Conservation (phyloP, 768 basidiomycete genomes). For the Tulasnella sp. region DNA sequence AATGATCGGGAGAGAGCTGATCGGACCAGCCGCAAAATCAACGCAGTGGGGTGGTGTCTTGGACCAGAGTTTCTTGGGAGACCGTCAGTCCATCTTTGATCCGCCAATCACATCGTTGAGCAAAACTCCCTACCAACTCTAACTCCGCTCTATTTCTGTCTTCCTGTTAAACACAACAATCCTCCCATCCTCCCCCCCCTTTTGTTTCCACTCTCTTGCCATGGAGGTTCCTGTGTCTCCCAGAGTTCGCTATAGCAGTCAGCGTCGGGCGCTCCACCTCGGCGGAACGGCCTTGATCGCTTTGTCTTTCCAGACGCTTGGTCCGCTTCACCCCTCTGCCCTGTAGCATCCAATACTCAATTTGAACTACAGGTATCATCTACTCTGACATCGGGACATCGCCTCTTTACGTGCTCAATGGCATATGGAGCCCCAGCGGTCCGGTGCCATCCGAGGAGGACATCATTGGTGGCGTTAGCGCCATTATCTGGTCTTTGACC, state of each 20-base stretch:
- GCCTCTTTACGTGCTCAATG: slow-evolving; percentile 43
- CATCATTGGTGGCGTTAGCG: slow-evolving; percentile 48
- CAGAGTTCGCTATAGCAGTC: not conserved
- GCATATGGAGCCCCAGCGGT: slow-evolving; percentile 43
- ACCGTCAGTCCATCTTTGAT: no score
- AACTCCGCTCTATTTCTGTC: not conserved
- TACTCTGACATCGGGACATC: slow-evolving; percentile 32
- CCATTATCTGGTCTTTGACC: slow-evolving; percentile 53
- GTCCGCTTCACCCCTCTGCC: not conserved
- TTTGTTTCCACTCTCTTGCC: not conserved
- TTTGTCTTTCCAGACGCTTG: slow-evolving; percentile 11
- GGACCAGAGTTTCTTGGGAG: no score
- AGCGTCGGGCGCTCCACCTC: not conserved
- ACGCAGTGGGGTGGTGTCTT: no score
- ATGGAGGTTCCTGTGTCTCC: not conserved
- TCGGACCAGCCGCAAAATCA: no score
- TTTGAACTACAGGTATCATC: slow-evolving; percentile 28
- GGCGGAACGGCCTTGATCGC: slow-evolving; percentile 6
- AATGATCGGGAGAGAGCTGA: no score
- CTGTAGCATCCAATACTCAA: not conserved
- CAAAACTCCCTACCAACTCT: not conserved
- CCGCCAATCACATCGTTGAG: not conserved
- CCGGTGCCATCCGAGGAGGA: slow-evolving; percentile 44
- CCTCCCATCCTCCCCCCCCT: not conserved
- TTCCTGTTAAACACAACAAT: not conserved